phyloP scores from a whole-genome alignment of 202 grass and related monocot genomes.

The Eragrostis tef region DNA sequence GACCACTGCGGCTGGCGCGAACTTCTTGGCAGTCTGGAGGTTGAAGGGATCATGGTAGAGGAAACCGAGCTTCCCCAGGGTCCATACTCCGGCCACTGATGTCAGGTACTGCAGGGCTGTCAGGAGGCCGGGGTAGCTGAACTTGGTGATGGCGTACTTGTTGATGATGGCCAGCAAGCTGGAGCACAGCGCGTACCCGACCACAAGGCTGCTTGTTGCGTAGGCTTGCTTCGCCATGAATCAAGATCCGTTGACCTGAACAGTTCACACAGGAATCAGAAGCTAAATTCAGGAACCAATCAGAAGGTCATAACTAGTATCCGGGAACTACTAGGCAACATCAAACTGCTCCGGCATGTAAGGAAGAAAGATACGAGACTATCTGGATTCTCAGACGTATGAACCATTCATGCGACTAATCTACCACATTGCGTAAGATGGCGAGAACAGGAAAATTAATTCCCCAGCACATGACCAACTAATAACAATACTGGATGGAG shows the following conservation, averaged over 20 bases:
- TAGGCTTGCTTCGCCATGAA: conserved; percentile 51
- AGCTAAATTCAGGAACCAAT: background rate
- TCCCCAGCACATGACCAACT: background rate
- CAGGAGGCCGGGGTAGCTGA: conserved; percentile 68
- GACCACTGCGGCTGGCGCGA: conserved; percentile 57
- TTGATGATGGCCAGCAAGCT: conserved; percentile 83
- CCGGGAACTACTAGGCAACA: too few relatives aligned
- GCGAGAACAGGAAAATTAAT: too few relatives aligned
- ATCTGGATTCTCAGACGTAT: background rate
- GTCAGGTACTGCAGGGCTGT: conserved; percentile 68
- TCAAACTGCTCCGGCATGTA: background rate
- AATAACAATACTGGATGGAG: background rate
- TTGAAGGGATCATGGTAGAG: conserved; percentile 68
- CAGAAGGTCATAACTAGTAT: background rate
- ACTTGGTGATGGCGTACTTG: conserved; percentile 78
- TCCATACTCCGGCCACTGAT: conserved; percentile 58
- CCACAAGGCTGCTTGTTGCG: conserved; percentile 62
- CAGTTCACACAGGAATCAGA: background rate
- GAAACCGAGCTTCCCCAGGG: conserved; percentile 59
- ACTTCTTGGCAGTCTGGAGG: conserved; percentile 65
- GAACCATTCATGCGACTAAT: background rate
- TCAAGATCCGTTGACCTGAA: conserved; percentile 21
- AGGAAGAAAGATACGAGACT: background rate
- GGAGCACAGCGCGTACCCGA: conserved; percentile 70
- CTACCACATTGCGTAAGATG: conserved; percentile 8